A percentile compares a stretch with the other conserved stretches of the same genome.
Conservation (phyloP, 2,329 filamentous ascomycete genomes). For the Botrytis tulipae region DNA sequence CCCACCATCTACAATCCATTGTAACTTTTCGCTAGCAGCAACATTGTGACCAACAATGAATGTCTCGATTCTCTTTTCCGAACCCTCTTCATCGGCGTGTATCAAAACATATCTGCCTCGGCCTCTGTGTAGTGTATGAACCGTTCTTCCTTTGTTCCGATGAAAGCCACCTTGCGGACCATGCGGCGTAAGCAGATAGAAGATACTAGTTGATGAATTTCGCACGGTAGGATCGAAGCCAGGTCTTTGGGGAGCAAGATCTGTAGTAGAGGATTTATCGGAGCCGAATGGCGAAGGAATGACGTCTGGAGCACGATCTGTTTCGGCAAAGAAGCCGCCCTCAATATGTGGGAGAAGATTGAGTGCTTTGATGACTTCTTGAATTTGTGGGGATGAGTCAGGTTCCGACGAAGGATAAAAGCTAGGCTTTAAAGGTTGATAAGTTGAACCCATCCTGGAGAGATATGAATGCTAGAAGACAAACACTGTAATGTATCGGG, state of each 20-base stretch:
- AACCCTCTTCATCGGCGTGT: slow-evolving; percentile 50
- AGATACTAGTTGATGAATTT: slow-evolving; percentile 59
- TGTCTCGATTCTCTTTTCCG: slow-evolving; percentile 53
- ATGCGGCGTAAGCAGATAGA: slow-evolving; percentile 59
- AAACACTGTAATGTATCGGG: neutral
- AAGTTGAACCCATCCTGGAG: slow-evolving; percentile 13
- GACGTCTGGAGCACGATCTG: slow-evolving; percentile 51
- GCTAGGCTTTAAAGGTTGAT: slow-evolving; percentile 29
- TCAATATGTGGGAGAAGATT: slow-evolving; percentile 56
- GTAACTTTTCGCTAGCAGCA: slow-evolving; percentile 56
- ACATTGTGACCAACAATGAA: slow-evolving; percentile 62
- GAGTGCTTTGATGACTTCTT: slow-evolving; percentile 45
- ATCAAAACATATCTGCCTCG: slow-evolving; percentile 63
- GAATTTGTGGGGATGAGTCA: slow-evolving; percentile 39
- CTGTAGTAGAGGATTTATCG: slow-evolving; percentile 41
- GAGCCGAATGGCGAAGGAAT: slow-evolving; percentile 56
- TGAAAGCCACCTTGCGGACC: slow-evolving; percentile 61
- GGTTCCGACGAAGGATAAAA: slow-evolving; percentile 31
- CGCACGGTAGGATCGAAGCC: slow-evolving; percentile 46
- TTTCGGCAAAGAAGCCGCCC: slow-evolving; percentile 64
- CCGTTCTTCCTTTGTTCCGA: slow-evolving; percentile 58
- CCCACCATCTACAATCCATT: slow-evolving; percentile 68
- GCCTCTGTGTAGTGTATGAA: slow-evolving; percentile 64
- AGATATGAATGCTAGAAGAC: neutral
- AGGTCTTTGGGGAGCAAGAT: slow-evolving; percentile 40